A percentile compares a stretch with the other conserved stretches of the same genome.
phyloP scores from a whole-genome alignment of 2,329 filamentous ascomycete genomes.

The Mycosphaerella sp. region DNA sequence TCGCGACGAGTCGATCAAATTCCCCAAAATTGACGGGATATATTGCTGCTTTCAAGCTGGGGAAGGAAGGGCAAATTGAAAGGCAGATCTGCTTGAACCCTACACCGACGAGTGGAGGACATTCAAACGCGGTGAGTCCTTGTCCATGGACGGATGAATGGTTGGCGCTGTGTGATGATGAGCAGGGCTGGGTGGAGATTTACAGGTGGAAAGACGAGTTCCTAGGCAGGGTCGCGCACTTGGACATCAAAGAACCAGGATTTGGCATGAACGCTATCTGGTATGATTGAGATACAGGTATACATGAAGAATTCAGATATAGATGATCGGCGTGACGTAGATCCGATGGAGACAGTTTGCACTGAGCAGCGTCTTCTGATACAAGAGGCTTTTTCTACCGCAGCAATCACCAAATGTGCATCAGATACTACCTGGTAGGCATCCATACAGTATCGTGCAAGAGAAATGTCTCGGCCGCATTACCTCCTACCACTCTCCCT shows the following conservation, averaged over 20 bases:
- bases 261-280: conserved; percentile 97
- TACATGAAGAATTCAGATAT: not conserved
- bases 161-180: conserved; percentile 83
- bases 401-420: too few species aligned
- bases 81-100: conserved; percentile 73
- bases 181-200: conserved; percentile 80
- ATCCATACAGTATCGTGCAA: too few species aligned
- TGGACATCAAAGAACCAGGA: conserved; percentile 75
- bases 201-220: conserved; percentile 82
- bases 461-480: too few species aligned
- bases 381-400: too few species aligned
- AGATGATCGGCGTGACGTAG: not conserved
- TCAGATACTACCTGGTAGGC: too few species aligned
- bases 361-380: too few species aligned
- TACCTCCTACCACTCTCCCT: too few species aligned
- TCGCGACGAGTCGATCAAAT: conserved; percentile 78
- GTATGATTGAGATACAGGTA: conserved; percentile 57
- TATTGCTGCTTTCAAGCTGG: conserved; percentile 70
- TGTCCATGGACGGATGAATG: conserved; percentile 82
- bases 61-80: conserved; percentile 61
- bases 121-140: conserved; percentile 80
- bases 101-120: conserved; percentile 78
- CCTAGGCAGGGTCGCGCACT: conserved; percentile 66
- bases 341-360: too few species aligned
- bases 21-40: conserved; percentile 70